Evolutionary conservation across 192 early-diverging fungal genomes (phyloP), one percentile per base, ranked within the genome.

Genomic region (Irineochytrium annulatum): DNA sequence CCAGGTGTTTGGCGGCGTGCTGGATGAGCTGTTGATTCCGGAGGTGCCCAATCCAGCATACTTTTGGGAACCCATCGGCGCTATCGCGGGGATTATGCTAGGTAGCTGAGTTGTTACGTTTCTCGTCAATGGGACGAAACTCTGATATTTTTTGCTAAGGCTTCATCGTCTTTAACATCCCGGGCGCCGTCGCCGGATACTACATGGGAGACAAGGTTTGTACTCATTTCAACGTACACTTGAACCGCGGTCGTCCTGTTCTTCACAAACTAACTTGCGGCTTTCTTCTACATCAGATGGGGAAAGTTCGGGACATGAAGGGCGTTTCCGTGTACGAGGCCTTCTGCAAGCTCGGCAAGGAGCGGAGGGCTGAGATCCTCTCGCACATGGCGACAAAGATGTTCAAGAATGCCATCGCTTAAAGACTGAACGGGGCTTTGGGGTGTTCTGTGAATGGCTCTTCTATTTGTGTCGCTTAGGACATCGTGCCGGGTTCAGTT

Each of bases 1-100:
- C 5, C 29, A 61, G 26, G 70, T 91, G 39, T 93, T 93, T 72
- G 86, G 86, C 20, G 73, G 79, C 22, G 87, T 90, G 35, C 90
- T 93, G 73, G 88, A 90, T 54, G 90, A 92, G 48, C 68, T 93
- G n/a, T 65, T 93, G 55, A 74, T 82, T 19, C 82, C 89, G 0
- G 82, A 90, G 57, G 81, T 90, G 1, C 58, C 72, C 41, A 65
- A 83, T 58, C 82, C 85, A 13, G 33, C 39, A n/a, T 75, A 60
- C 52, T 87, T 83, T 64, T 84, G 82, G 77, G 66, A 80, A 26
- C 84, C 88, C 57, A 69, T 88, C 76, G 84, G 91, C 41, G 65
- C 76, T 67, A 78, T 65, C 27, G 74, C 86, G 46, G 91, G 91
- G 3, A 83, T 73, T n/a, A 71, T 82, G 2, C 66, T 91, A n/a